Evolutionary conservation across 2,329 filamentous ascomycete genomes (phyloP).

Genomic region (Colletotrichum zoysiae): DNA sequence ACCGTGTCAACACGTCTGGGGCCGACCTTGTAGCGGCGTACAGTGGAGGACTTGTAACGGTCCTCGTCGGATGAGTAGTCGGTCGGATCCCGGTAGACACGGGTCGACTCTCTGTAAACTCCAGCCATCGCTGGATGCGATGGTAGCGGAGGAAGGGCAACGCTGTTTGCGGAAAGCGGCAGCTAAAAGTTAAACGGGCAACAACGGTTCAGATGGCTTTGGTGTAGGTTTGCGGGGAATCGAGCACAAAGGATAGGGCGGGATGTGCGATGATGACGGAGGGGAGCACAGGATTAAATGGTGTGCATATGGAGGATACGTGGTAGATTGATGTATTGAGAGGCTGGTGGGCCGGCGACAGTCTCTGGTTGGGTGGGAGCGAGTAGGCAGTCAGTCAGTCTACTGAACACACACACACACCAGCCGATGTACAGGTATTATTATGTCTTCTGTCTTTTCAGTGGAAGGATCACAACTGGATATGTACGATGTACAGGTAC

Average conservation of each 20-base stretch:
- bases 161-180: constrained; percentile 36
- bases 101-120: constrained; percentile 51
- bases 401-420: constrained; percentile 8
- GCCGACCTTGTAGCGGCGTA: constrained; percentile 66
- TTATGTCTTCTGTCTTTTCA: neutral
- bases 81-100: constrained; percentile 51
- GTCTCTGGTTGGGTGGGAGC: constrained; percentile 23
- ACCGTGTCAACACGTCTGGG: constrained; percentile 56
- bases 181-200: constrained; percentile 18
- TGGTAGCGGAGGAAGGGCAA: constrained; percentile 8
- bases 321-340: constrained; percentile 10
- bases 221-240: constrained; percentile 26
- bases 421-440: neutral
- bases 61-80: constrained; percentile 58
- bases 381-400: neutral
- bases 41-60: constrained; percentile 60
- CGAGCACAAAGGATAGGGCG: constrained; percentile 30
- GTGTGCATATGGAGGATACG: constrained; percentile 28
- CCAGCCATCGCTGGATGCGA: constrained; percentile 40
- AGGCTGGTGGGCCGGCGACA: constrained; percentile 22
- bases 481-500: neutral
- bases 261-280: constrained; percentile 40
- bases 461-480: neutral
- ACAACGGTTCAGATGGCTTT: constrained; percentile 9
- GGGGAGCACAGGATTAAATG: constrained; percentile 30